phyloP scores from a whole-genome alignment of 78 protist species.

The Protostelium mycophagum region DNA sequence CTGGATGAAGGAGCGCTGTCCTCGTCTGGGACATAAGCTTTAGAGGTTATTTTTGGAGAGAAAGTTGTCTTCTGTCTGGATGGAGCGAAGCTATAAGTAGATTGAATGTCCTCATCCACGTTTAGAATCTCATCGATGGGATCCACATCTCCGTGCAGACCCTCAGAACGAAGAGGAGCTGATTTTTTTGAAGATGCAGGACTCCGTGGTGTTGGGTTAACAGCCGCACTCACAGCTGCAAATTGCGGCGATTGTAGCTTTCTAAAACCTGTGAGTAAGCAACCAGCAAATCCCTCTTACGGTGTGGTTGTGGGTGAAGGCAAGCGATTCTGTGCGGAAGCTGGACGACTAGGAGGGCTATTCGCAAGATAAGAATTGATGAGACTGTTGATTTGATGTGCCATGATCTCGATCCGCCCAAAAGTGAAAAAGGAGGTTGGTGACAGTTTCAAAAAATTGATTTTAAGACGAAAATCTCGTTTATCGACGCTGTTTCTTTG shows the following conservation, averaged over 20 bases:
- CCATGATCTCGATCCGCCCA: too few species aligned
- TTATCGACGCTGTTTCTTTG: too few species aligned
- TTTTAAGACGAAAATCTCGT: too few species aligned
- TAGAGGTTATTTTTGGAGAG: background rate
- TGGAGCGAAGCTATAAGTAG: background rate
- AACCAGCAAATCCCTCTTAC: too few species aligned
- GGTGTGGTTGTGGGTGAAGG: background rate
- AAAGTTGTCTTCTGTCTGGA: background rate
- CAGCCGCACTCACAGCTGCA: background rate
- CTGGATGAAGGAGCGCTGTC: background rate
- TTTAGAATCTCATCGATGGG: background rate
- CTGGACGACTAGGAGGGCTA: background rate
- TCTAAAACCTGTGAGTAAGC: background rate
- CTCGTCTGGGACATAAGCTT: too few species aligned
- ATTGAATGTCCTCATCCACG: background rate
- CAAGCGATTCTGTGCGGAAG: background rate
- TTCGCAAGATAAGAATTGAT: background rate
- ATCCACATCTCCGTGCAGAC: background rate
- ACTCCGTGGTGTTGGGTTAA: background rate
- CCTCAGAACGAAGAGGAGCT: background rate
- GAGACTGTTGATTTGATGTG: background rate
- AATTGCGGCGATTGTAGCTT: background rate
- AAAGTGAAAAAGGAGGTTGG: too few species aligned
- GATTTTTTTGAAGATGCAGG: background rate
- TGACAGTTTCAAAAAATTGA: too few species aligned